Evolutionary conservation across 176 grass and related monocot species (phyloP).

Genomic region (Cenchrus americanus): DNA sequence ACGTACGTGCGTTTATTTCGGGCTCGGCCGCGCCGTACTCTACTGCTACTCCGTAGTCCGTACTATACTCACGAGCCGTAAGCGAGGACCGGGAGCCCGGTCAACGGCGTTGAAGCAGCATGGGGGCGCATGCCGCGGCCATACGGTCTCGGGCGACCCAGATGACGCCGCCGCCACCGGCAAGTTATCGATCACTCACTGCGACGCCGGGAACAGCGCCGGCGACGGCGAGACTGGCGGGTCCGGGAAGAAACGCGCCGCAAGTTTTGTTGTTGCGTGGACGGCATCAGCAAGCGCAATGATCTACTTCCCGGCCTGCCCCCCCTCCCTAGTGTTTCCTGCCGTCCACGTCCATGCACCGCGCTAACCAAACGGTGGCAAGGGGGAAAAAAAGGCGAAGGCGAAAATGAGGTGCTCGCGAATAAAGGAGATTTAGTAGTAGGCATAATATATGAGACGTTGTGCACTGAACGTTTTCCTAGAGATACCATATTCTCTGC

Average conservation of each 20-base stretch:
- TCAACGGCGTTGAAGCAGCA: not conserved
- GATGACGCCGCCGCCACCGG: no score
- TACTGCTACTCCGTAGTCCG: not conserved
- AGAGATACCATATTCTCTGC: not conserved
- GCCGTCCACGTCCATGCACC: conserved; percentile 14
- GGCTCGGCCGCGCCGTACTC: not conserved
- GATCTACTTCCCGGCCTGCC: not conserved
- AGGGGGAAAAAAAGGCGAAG: no score
- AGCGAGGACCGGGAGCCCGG: not conserved
- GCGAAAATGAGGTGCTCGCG: not conserved
- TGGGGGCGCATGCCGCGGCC: not conserved
- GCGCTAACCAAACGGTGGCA: not conserved
- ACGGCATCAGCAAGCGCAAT: not conserved
- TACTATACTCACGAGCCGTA: not conserved
- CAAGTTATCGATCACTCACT: no score
- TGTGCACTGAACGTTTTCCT: not conserved
- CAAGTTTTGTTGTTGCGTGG: not conserved
- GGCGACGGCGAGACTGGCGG: not conserved
- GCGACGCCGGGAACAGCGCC: not conserved
- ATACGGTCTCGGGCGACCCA: not conserved
- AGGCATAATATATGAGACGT: not conserved
- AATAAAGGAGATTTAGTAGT: conserved; percentile 37
- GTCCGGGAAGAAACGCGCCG: not conserved
- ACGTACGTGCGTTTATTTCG: no score
- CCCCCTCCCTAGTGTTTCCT: not conserved